Evolutionary conservation across 148 eudicot species (phyloP), one percentile per base, ranked within the genome.

Genomic region (Amaranthus palmeri): DNA sequence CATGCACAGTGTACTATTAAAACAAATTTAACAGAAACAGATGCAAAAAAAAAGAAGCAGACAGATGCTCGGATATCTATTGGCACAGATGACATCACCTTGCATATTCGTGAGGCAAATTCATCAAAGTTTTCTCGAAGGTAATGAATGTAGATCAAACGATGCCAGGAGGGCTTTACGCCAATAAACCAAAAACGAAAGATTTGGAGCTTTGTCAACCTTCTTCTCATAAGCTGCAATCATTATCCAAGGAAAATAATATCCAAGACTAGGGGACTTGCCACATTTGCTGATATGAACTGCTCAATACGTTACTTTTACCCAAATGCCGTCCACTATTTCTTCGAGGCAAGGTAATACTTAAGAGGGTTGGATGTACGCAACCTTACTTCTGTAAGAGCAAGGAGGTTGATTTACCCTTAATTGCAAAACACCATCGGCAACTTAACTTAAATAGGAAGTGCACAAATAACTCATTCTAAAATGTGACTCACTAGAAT

Each of bases 181-280:
- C 40, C 54, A 36, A 43, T 43, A 61, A 17, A 69, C 10, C 14
- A 9, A 4, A 8, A 25, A 60, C 36, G 15, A 42, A 45, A 57
- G 43, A n/a, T 61, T 69, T 15, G 10, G 59, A 10, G 13, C 12
- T 71, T 56, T 48, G 46, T 15, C 54, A 63, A 68, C 54, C 36
- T 43, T 42, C 69, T 69, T 17, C 59, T 18, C 54, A 55, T 48
- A 48, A 70, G 4, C 67, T 54, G 5, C 50, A 6, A 76, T 54
- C 50, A 70, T 43, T 64, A 62, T 49, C 51, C 46, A 67, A 12
- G 14, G 50, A 42, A 12, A 50, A 57, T 49, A 15, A 66, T 14
- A 18, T 6, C 10, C 36, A 4, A 42, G 18, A 57, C 17, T 59
- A 25, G 45, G 54, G 9, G 67, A 54, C 50, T 6, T 10, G 49